Evolutionary conservation across 768 basidiomycete genomes (phyloP), one percentile per base, ranked within the genome.

Genomic region (Xerocomus brunneocitrinus): DNA sequence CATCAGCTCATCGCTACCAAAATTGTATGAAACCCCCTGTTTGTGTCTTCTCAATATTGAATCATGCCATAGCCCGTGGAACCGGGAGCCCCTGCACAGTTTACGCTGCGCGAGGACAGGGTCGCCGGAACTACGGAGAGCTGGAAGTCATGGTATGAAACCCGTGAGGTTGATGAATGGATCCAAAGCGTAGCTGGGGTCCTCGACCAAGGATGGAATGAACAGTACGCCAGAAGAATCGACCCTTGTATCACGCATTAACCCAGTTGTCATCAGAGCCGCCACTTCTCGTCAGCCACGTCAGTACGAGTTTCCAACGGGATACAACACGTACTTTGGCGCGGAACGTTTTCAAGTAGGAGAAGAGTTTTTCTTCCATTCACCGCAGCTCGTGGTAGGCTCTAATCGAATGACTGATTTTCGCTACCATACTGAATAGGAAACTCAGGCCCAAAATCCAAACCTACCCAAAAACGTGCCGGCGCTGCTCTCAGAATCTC

Each of bases 221-320:
- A 95, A 36, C 85, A 91, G 89, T 91, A 57, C 64, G 86, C 62
- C 14, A 8, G 16, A 47, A 38, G 25, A 6, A 16, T n/a, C 36
- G 7, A 16, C 24, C 8, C 32, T 25, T 51, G 30, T 27, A 41
- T 47, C 35, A 24, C 5, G 12, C 35, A 1, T 46, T 52, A 3
- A 66, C 22, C 10, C 38, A 22, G 22, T 35, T 28, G 13, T 9
- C 43, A 34, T n/a, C 63, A 91, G 89, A 58, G 74, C 72, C 46
- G 87, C 84, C 41, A 73, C 76, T 12, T 70, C 76, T 50, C 79
- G 82, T 38, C 79, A 80, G 6, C 67, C 75, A 38, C 79, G 79
- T 58, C 86, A 81, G 58, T 98, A 95, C 73, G 97, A 99, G 73
- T 98, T 99, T 74, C 91, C 97, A 0, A 92, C 91, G 32, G 97